A percentile compares a stretch with the other conserved stretches of the same genome.
phyloP scores from a whole-genome alignment of 805 yeast species.

The Candida boleticola region DNA sequence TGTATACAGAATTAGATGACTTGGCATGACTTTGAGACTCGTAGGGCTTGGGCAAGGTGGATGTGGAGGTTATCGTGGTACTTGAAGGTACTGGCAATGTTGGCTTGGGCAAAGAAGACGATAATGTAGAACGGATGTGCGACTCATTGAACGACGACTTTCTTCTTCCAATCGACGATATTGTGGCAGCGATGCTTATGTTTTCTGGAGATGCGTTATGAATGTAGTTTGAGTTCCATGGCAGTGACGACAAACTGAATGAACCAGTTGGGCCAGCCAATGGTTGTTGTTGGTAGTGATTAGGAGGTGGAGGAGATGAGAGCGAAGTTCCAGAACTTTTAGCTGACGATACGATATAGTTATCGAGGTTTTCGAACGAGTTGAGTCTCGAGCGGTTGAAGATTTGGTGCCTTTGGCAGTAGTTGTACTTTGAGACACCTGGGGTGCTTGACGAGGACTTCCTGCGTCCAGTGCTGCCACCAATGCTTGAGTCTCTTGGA shows the following conservation, averaged over 20 bases:
- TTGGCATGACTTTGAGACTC: slow-evolving; percentile 7
- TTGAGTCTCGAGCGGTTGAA: slow-evolving; percentile 40
- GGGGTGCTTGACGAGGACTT: slow-evolving; percentile 24
- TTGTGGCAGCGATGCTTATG: slow-evolving; percentile 17
- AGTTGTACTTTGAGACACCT: slow-evolving; percentile 17
- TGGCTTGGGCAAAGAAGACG: slow-evolving; percentile 17
- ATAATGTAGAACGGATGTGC: slow-evolving; percentile 28
- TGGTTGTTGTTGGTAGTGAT: slow-evolving; percentile 9
- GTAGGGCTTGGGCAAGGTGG: slow-evolving; percentile 7
- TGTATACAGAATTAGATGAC: slow-evolving; percentile 11
- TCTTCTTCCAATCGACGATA: slow-evolving; percentile 19
- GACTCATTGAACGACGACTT: slow-evolving; percentile 44
- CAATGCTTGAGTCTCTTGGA: background rate
- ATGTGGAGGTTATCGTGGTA: slow-evolving; percentile 12
- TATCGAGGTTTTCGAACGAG: slow-evolving; percentile 42
- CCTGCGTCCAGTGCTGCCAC: slow-evolving; percentile 15
- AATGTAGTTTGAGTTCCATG: slow-evolving; percentile 20
- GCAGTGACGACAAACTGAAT: slow-evolving; percentile 7
- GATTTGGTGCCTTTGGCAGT: slow-evolving; percentile 25
- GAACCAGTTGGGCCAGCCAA: slow-evolving; percentile 5
- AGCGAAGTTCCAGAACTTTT: slow-evolving; percentile 32
- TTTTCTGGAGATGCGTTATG: slow-evolving; percentile 17
- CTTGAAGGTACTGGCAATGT: slow-evolving; percentile 11
- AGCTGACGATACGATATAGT: slow-evolving; percentile 40
- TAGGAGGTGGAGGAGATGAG: slow-evolving; percentile 32